A percentile compares a stretch with the other conserved stretches of the same genome.
phyloP scores from a whole-genome alignment of 495 filamentous ascomycete species.

The Astrocystis sublimbata region DNA sequence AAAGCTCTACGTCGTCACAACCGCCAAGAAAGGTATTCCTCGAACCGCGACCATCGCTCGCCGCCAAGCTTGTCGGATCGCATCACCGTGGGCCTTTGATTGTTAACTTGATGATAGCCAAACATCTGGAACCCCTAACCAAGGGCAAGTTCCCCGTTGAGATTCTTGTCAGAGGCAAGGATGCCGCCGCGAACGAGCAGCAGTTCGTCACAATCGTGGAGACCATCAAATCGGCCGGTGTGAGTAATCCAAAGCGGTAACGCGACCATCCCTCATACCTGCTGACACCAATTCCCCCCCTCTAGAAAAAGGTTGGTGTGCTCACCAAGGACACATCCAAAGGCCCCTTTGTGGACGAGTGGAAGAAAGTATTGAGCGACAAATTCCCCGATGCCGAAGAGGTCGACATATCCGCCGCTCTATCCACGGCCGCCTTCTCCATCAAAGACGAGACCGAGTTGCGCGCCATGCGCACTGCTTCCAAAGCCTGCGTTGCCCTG shows the following conservation, averaged over 20 bases:
- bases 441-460: conserved; percentile 95
- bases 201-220: conserved; percentile 80
- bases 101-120: conserved; percentile 56
- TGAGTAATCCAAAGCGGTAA: conserved; percentile 55
- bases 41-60: background rate
- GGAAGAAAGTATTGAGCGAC: conserved; percentile 77
- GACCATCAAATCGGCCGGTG: conserved; percentile 82
- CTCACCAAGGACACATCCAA: conserved; percentile 78
- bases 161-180: conserved; percentile 85
- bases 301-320: conserved; percentile 85
- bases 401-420: conserved; percentile 77
- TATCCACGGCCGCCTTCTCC: conserved; percentile 83
- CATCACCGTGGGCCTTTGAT: no score
- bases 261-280: background rate
- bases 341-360: conserved; percentile 93
- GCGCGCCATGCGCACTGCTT: conserved; percentile 89
- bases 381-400: conserved; percentile 83
- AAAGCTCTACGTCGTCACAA: conserved; percentile 85
- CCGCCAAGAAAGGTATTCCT: conserved; percentile 85
- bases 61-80: background rate
- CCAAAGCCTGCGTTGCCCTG: conserved; percentile 85
- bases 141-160: conserved; percentile 89
- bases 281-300: background rate
- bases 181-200: conserved; percentile 83
- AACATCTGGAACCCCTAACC: conserved; percentile 90